phyloP scores from a whole-genome alignment of 2,329 filamentous ascomycete species.

The Verticillium nubilum region DNA sequence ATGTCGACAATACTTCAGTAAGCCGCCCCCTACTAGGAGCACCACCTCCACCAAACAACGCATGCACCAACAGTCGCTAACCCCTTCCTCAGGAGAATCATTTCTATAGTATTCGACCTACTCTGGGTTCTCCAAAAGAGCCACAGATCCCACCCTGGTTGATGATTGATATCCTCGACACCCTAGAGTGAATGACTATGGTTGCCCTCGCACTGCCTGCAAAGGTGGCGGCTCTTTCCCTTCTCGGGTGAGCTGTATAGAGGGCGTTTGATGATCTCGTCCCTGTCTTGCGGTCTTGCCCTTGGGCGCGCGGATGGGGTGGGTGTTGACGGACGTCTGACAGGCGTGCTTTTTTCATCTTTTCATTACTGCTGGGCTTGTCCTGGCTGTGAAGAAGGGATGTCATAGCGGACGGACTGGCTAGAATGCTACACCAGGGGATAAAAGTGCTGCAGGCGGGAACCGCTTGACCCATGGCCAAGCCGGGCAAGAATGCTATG shows the following conservation, averaged over 20 bases:
- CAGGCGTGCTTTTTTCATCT: slow-evolving; percentile 54
- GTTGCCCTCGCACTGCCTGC: slow-evolving; percentile 55
- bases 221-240: slow-evolving; percentile 49
- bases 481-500: no score
- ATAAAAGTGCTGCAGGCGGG: no score
- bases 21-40: slow-evolving; percentile 26
- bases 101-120: slow-evolving; percentile 96
- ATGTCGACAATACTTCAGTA: slow-evolving; percentile 60
- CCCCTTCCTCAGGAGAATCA: slow-evolving; percentile 63
- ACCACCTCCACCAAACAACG: background rate
- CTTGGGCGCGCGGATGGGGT: slow-evolving; percentile 73
- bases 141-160: slow-evolving; percentile 93
- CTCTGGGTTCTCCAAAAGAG: slow-evolving; percentile 90
- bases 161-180: slow-evolving; percentile 86
- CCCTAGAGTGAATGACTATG: slow-evolving; percentile 78
- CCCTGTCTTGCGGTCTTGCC: slow-evolving; percentile 65
- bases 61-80: background rate
- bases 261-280: slow-evolving; percentile 92
- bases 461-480: no score
- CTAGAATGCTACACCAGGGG: no score
- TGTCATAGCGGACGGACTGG: no score
- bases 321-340: slow-evolving; percentile 88
- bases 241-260: slow-evolving; percentile 56
- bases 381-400: slow-evolving; percentile 45
- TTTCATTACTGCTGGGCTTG: slow-evolving; percentile 51